Base-by-base conservation (phyloP, 2,329 filamentous ascomycete species). In the Claviceps digitariae region DNA sequence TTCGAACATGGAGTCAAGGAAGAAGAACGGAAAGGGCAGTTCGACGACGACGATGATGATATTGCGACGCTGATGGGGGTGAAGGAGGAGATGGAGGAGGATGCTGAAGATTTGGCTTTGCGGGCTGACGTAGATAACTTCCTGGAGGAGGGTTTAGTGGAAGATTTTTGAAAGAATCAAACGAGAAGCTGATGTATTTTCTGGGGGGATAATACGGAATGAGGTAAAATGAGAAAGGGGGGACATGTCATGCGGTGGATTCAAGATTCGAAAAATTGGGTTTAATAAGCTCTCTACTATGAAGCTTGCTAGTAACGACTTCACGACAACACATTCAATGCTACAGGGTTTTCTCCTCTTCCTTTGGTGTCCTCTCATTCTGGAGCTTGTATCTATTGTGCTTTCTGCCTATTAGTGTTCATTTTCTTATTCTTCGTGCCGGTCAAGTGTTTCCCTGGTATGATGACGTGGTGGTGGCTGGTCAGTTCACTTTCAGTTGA, bases 1-100 rank as follows among this genome's bases (percentile, higher is more conserved):
- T 29, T 5, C 27, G 45, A 13, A 5, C 2, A 6, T 3, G 10
- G 2, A 4, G 17, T 29, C n/a, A 60, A 66, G 17, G 21, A 10
- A 5, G 53, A 48, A n/a, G n/a, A n/a, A n/a, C n/a, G n/a, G n/a
- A n/a, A n/a, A n/a, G n/a, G n/a, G n/a, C n/a, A n/a, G n/a, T n/a
- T 29, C 27, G 6, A 29, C 27, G 57, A 61, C 2, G 58, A 58
- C 20, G 54, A 55, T 15, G 36, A 53, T 4, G 31, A 55, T n/a
- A n/a, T n/a, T n/a, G n/a, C n/a, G 31, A 57, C 55, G 5, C 48
- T 59, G 13, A 29, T 51, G 5, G 62, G 63, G 50, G 34, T 48
- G 1, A 60, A 64, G 52, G 48, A 2, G 9, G 38, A 41, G 15
- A 4, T n/a, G 15, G 38, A 52, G 4, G 41, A 6, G 27, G n/a